Evolutionary conservation across 371 early-diverging fungal genomes (phyloP).

Genomic region (Enteropsectra breve): DNA sequence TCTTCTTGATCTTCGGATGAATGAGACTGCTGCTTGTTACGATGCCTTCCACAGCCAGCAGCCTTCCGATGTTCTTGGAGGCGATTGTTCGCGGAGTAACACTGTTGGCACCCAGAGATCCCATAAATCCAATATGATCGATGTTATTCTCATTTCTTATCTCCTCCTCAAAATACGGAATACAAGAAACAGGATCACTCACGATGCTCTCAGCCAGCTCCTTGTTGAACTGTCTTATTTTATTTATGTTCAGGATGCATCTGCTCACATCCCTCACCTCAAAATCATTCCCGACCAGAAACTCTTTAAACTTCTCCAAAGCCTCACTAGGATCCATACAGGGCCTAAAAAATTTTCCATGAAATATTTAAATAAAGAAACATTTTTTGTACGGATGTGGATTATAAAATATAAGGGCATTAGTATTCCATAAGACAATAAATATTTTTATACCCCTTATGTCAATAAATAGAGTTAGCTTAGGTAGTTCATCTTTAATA

Average conservation of each 20-base stretch:
- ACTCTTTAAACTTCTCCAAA: conserved; percentile 27
- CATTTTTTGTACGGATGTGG: too few relatives aligned
- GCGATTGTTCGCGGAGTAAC: conserved; percentile 79
- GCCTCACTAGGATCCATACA: conserved; percentile 14
- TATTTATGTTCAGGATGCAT: conserved; percentile 50
- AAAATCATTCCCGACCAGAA: too few relatives aligned
- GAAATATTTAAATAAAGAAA: too few relatives aligned
- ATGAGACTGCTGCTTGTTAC: conserved; percentile 91
- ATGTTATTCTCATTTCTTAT: conserved; percentile 6
- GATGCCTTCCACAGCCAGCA: conserved; percentile 92
- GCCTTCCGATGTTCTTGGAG: conserved; percentile 70
- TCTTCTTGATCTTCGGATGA: conserved; percentile 80
- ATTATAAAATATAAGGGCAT: too few relatives aligned
- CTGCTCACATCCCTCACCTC: conserved; percentile 20
- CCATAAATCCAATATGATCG: conserved; percentile 67
- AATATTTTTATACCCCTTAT: too few relatives aligned
- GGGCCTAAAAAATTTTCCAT: conserved; percentile 23
- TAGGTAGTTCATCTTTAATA: too few relatives aligned
- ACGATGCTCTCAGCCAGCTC: conserved; percentile 42
- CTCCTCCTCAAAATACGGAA: conserved; percentile 57
- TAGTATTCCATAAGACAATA: too few relatives aligned
- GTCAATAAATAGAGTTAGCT: too few relatives aligned
- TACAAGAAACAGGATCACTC: conserved; percentile 42
- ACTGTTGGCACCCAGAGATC: conserved; percentile 78
- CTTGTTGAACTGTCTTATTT: conserved; percentile 51